phyloP scores from a whole-genome alignment of 306 rosid species.

The Castanea mollissima region DNA sequence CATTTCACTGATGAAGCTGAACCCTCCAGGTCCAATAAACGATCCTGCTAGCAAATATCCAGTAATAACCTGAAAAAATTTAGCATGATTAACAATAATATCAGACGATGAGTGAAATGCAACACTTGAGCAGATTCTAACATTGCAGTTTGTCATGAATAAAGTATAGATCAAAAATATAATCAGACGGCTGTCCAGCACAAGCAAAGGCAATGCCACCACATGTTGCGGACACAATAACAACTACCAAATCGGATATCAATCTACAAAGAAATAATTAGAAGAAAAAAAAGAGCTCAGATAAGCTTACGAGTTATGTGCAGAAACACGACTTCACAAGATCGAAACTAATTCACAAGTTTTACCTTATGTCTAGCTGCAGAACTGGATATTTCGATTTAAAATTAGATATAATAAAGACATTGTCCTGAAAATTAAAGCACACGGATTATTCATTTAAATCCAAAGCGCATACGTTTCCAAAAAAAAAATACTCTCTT shows the following conservation, averaged over 20 bases:
- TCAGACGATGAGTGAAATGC: background rate
- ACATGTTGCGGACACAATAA: slow-evolving; percentile 96
- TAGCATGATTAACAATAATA: slow-evolving; percentile 12
- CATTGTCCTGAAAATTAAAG: slow-evolving; percentile 72
- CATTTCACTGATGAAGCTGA: slow-evolving; percentile 93
- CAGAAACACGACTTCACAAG: background rate
- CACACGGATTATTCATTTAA: background rate
- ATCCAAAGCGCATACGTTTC: background rate
- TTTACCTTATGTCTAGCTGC: slow-evolving; percentile 81
- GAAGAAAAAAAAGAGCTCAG: background rate
- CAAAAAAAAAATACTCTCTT: slow-evolving; percentile 7
- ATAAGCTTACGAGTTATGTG: slow-evolving; percentile 13
- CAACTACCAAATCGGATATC: slow-evolving; percentile 95
- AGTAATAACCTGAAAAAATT: slow-evolving; percentile 68
- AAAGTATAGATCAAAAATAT: slow-evolving; percentile 8
- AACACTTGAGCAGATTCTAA: background rate
- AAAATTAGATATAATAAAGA: slow-evolving; percentile 84
- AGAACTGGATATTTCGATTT: slow-evolving; percentile 95
- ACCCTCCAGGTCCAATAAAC: slow-evolving; percentile 89
- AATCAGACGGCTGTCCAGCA: slow-evolving; percentile 95
- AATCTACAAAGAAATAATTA: slow-evolving; percentile 51
- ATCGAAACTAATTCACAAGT: background rate
- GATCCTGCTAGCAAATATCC: slow-evolving; percentile 96
- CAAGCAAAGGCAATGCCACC: slow-evolving; percentile 99
- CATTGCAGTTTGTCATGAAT: background rate